These are phyloP conservation scores for Sphagnum fallax DNA, from an alignment of 228 moss, liverwort and hornwort genomes.

Conservation along the genomic window DNA sequence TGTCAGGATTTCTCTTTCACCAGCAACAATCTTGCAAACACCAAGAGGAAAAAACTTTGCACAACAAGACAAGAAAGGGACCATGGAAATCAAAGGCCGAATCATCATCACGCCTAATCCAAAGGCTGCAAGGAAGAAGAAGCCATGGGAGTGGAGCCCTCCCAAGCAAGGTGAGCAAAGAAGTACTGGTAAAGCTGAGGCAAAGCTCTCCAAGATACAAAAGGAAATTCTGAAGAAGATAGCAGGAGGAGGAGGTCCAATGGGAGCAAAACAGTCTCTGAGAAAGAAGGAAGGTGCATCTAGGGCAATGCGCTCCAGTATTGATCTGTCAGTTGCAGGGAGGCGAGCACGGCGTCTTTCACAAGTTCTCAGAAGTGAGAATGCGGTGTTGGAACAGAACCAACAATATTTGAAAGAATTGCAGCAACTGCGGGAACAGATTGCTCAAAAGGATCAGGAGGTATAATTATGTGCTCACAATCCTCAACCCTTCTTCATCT, in stretches of 20 bases:
- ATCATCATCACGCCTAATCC: background rate
- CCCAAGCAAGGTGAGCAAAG: background rate
- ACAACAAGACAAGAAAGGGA: slow-evolving; percentile 24
- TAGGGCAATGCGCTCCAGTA: slow-evolving; percentile 14
- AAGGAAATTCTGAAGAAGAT: slow-evolving; percentile 40
- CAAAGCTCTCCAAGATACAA: slow-evolving; percentile 30
- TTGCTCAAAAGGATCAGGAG: slow-evolving; percentile 25
- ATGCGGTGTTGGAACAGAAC: slow-evolving; percentile 35
- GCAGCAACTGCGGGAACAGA: slow-evolving; percentile 23
- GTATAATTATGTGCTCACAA: slow-evolving; percentile 1
- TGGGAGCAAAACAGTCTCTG: slow-evolving; percentile 13
- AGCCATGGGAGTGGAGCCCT: slow-evolving; percentile 14
- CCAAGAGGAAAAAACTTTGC: slow-evolving; percentile 13
- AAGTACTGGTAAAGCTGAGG: slow-evolving; percentile 4
- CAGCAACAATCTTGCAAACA: slow-evolving; percentile 3
- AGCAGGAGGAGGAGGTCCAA: slow-evolving; percentile 19
- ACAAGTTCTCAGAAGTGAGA: slow-evolving; percentile 48
- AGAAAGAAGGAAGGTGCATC: slow-evolving; percentile 18
- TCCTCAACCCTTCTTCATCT: background rate
- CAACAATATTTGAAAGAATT: slow-evolving; percentile 29
- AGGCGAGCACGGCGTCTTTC: slow-evolving; percentile 56
- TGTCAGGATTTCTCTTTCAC: slow-evolving; percentile 28
- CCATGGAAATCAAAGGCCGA: slow-evolving; percentile 2
- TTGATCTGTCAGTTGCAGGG: slow-evolving; percentile 49
- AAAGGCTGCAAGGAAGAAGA: slow-evolving; percentile 10